Evolutionary conservation across 192 early-diverging fungal species (phyloP).

Genomic region (Phycomyces blakesleeanus): DNA sequence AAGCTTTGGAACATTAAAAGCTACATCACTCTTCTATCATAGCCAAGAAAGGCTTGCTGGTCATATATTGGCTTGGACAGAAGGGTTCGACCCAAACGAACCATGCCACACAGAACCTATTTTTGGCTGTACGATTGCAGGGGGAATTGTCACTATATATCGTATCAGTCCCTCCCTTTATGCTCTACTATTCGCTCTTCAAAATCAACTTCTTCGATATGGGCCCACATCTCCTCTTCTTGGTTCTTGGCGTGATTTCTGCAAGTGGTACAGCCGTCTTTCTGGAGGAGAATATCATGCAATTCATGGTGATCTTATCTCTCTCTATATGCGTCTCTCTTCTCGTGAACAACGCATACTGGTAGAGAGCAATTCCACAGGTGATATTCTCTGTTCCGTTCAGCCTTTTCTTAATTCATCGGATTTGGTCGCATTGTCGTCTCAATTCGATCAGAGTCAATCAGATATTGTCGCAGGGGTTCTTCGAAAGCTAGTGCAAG

Average conservation of each 20-base stretch:
- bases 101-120: slow-evolving; percentile 1
- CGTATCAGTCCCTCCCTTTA: neutral
- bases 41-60: too few relatives aligned
- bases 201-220: neutral
- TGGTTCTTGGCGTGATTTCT: slow-evolving; percentile 6
- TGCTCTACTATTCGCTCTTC: slow-evolving; percentile 1
- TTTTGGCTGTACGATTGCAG: slow-evolving; percentile 16
- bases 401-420: too few relatives aligned
- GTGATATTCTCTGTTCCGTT: too few relatives aligned
- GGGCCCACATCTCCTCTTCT: slow-evolving; percentile 8
- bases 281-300: slow-evolving; percentile 7
- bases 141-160: slow-evolving; percentile 9
- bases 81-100: neutral
- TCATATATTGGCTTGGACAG: slow-evolving; percentile 5
- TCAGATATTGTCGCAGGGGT: too few relatives aligned
- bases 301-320: slow-evolving; percentile 13
- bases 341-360: too few relatives aligned
- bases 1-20: neutral
- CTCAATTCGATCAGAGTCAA: too few relatives aligned
- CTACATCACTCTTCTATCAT: neutral
- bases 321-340: neutral
- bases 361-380: too few relatives aligned
- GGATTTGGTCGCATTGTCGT: too few relatives aligned
- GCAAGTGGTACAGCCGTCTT: slow-evolving; percentile 9
- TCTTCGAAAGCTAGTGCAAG: too few relatives aligned